Base-by-base conservation (phyloP, 1,139 yeast genomes). In the Pichia sp. region DNA sequence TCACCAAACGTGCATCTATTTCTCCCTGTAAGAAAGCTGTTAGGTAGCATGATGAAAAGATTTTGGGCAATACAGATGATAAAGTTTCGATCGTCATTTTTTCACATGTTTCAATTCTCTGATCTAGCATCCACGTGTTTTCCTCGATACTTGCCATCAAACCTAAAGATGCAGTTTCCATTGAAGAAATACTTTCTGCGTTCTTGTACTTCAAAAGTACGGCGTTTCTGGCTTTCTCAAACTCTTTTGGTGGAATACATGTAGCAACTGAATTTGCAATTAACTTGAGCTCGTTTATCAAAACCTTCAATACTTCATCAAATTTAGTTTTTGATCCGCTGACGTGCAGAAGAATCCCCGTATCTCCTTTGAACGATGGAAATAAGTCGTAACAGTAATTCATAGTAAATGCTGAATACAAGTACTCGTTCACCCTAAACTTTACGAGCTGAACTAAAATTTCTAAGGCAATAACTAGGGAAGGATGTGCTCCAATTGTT, bases 301-400 rank as follows among this genome's bases (percentile, higher is more conserved):
- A 59, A 8, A 61, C 51, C 6, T 50, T 36, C 1, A 79, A 55
- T 1, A 76, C 68, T 3, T 60, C 57, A 2, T 56, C 50, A 14
- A 80, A 68, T 1, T 79, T 78, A 27, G 68, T 67, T 0, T 66
- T 62, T 24, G 78, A 75, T 0, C 91, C 91, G 47, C 76, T 70
- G 0, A 83, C 63, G 5, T 76, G 77, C 42, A 85, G 61, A 0
- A 77, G 67, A 7, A 85, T 64, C 6, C 83, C 76, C 1, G 76
- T 73, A 48, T 75, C 78, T 7, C 84, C 82, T 56, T 77, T 76
- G 27, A 71, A 60, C 4, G 84, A 78, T 0, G 88, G 77, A 44
- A 68, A 72, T 0, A 84, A 58, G 24, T 78, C 81, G 80, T 85
- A 85, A 0, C 78, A 69, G 61, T 75, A 83, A 2, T 83, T 80